Evolutionary conservation across 2,329 filamentous ascomycete genomes (phyloP).

Genomic region (Chaetomiaceae sp.): DNA sequence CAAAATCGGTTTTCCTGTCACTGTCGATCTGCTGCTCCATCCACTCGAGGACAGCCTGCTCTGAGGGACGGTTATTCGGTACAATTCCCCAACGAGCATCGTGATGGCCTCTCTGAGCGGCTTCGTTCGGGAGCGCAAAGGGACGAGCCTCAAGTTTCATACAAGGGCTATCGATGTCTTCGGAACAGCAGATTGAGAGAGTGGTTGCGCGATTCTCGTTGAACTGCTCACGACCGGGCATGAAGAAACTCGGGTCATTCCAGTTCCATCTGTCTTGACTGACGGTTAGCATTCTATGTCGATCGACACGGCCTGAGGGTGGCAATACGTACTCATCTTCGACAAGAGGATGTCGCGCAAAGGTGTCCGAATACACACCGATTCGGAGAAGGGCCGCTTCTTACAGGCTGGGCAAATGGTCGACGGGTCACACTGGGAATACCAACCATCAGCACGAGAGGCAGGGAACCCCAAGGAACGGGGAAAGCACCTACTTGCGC

Average conservation of each 20-base stretch:
- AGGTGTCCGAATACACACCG: slow-evolving; percentile 13
- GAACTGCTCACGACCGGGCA: slow-evolving; percentile 10
- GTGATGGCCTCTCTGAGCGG: neutral
- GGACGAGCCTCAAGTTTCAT: slow-evolving; percentile 2
- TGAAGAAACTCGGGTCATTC: neutral
- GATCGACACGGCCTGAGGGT: too few relatives aligned
- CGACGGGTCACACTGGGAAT: slow-evolving; percentile 13
- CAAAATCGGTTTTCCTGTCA: slow-evolving; percentile 11
- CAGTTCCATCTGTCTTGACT: slow-evolving; percentile 18
- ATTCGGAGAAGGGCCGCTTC: neutral
- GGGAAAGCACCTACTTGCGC: slow-evolving; percentile 38
- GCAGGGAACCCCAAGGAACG: neutral
- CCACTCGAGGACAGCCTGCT: slow-evolving; percentile 12
- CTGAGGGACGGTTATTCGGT: neutral
- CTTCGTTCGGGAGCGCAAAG: slow-evolving; percentile 9
- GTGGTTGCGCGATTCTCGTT: neutral
- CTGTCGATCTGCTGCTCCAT: slow-evolving; percentile 8
- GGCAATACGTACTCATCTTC: slow-evolving; percentile 9
- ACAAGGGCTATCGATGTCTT: slow-evolving; percentile 1
- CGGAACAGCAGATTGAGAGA: slow-evolving; percentile 16
- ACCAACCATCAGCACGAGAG: slow-evolving; percentile 13
- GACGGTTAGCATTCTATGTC: neutral
- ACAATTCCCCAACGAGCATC: neutral
- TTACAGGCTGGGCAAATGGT: slow-evolving; percentile 10
- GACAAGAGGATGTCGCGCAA: neutral